Conservation (phyloP, 305 asterid species). For the Ilex paraguariensis region DNA sequence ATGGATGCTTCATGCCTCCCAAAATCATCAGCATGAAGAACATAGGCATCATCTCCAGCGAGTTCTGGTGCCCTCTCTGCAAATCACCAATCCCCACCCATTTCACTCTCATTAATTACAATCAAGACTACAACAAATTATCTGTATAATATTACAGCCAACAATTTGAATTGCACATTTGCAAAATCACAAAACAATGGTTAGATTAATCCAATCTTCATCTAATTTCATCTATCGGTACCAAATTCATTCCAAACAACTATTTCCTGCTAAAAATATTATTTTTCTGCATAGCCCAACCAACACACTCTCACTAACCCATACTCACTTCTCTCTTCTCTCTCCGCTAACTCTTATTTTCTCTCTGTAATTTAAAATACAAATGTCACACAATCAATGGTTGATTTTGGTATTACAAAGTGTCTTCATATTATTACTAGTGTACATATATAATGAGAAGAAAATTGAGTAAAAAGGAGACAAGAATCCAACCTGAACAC, state of each 20-base stretch:
- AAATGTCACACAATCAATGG: too few relatives aligned
- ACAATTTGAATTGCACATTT: neutral
- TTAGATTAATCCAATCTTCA: too few relatives aligned
- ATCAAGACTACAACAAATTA: neutral
- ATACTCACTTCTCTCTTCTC: neutral
- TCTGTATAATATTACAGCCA: neutral
- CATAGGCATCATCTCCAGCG: slow-evolving; percentile 72
- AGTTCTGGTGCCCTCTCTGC: slow-evolving; percentile 98
- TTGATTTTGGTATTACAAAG: too few relatives aligned
- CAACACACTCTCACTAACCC: neutral
- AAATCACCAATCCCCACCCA: slow-evolving; percentile 7
- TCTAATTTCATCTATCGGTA: too few relatives aligned
- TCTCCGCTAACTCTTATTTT: neutral
- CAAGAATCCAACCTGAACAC: slow-evolving; percentile 58
- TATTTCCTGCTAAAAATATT: too few relatives aligned
- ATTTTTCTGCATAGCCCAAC: too few relatives aligned
- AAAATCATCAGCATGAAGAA: slow-evolving; percentile 63
- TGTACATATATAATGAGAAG: too few relatives aligned
- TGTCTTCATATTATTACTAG: too few relatives aligned
- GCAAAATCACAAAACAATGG: too few relatives aligned
- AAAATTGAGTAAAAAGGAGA: neutral
- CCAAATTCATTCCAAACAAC: too few relatives aligned
- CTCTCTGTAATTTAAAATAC: too few relatives aligned
- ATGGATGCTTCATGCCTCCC: slow-evolving; percentile 74
- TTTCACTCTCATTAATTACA: neutral